Percentiles rank a stretch among this genome's conserved stretches.
Evolutionary conservation across 2,329 filamentous ascomycete genomes (phyloP).

Genomic region (Achaetomium macrosporum): DNA sequence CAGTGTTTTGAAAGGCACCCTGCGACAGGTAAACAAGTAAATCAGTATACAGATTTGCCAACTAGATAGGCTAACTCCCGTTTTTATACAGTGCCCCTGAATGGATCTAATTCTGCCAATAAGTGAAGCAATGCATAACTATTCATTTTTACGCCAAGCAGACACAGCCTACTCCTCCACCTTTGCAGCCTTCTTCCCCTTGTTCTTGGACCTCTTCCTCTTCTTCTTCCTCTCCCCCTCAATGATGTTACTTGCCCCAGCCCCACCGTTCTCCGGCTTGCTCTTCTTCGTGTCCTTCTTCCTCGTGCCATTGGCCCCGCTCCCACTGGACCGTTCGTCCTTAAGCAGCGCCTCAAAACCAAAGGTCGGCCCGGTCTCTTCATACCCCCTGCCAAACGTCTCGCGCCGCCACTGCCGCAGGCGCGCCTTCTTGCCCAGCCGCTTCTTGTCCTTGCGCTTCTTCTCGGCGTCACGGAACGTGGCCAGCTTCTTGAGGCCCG

Average conservation of each 20-base stretch:
- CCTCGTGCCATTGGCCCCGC: conserved; percentile 17
- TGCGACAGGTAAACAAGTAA: no score
- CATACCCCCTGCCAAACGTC: conserved; percentile 54
- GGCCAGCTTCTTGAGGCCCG: conserved; percentile 90
- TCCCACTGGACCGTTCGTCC: conserved; percentile 26
- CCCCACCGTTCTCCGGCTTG: conserved; percentile 28
- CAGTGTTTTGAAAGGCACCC: no score
- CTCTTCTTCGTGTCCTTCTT: conserved; percentile 8
- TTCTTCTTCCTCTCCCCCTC: conserved; percentile 29
- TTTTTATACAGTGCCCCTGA: no score
- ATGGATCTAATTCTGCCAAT: background rate
- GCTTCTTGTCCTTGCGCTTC: conserved; percentile 84
- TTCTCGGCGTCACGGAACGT: conserved; percentile 82
- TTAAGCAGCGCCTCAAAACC: conserved; percentile 43
- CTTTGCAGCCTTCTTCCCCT: conserved; percentile 31
- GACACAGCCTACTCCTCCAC: conserved; percentile 12
- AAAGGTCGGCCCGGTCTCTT: conserved; percentile 51
- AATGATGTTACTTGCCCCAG: conserved; percentile 19
- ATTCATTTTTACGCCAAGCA: background rate
- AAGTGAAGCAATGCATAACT: background rate
- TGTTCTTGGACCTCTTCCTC: conserved; percentile 33
- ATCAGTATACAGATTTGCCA: no score
- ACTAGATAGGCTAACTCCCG: no score
- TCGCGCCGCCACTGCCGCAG: conserved; percentile 77
- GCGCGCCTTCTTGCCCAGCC: conserved; percentile 85